These are phyloP conservation scores for Ampelocalamus luodianensis DNA, from an alignment of 176 grass and related monocot genomes.

Conservation along the genomic window DNA sequence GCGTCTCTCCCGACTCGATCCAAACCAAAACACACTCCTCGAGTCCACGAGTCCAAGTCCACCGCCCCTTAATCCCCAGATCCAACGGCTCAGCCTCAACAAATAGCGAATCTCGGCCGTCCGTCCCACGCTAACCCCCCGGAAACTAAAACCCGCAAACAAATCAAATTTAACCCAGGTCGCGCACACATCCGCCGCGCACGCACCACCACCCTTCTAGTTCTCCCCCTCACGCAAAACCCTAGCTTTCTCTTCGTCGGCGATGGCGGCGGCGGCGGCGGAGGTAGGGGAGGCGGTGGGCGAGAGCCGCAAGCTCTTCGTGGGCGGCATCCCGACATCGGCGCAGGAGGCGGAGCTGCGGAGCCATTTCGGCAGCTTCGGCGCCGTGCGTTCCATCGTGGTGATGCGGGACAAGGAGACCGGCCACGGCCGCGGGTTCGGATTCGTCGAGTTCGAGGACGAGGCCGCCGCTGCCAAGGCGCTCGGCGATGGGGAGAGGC, in stretches of 20 bases:
- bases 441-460: conserved; percentile 48
- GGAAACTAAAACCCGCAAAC: neutral
- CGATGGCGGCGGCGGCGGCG: conserved; percentile 38
- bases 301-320: conserved; percentile 75
- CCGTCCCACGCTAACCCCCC: conserved; percentile 37
- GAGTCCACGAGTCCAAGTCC: conserved; percentile 27
- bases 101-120: conserved; percentile 25
- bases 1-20: conserved; percentile 34
- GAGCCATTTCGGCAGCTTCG: conserved; percentile 57
- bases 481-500: conserved; percentile 54
- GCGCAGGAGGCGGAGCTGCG: conserved; percentile 62
- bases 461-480: conserved; percentile 44
- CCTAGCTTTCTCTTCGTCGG: conserved; percentile 42
- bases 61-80: conserved; percentile 1
- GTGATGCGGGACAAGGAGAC: conserved; percentile 73
- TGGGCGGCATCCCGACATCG: conserved; percentile 70
- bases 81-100: neutral
- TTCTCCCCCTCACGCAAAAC: conserved; percentile 20
- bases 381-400: conserved; percentile 60
- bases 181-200: conserved; percentile 49
- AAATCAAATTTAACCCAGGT: conserved; percentile 37
- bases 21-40: neutral
- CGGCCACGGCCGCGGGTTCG: conserved; percentile 41
- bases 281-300: conserved; percentile 11
- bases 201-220: neutral